phyloP scores from a whole-genome alignment of 2,329 filamentous ascomycete species.

The Colletotrichum caudatum region DNA sequence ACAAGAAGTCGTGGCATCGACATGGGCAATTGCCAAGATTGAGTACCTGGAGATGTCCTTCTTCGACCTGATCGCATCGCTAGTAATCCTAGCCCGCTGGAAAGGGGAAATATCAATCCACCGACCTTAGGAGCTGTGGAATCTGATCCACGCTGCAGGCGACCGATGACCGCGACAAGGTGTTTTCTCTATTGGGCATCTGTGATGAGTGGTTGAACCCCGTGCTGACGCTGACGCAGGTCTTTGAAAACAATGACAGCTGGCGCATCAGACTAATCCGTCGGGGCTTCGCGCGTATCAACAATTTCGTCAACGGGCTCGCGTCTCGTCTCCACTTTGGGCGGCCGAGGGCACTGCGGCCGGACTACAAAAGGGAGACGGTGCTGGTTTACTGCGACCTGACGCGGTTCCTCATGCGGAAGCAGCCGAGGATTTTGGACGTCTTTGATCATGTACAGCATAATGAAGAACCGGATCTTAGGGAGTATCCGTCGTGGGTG shows the following conservation, averaged over 20 bases:
- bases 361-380: constrained; percentile 38
- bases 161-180: constrained; percentile 34
- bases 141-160: constrained; percentile 31
- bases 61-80: constrained; percentile 29
- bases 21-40: constrained; percentile 35
- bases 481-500: constrained; percentile 41
- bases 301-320: constrained; percentile 30
- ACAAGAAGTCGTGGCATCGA: constrained; percentile 29
- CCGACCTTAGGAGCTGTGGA: constrained; percentile 30
- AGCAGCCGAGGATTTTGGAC: constrained; percentile 36
- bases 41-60: constrained; percentile 37
- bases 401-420: constrained; percentile 39
- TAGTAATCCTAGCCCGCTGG: not conserved
- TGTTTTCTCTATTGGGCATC: constrained; percentile 31
- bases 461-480: constrained; percentile 26
- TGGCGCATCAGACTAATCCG: constrained; percentile 31
- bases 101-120: constrained; percentile 18
- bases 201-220: constrained; percentile 36
- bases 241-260: constrained; percentile 18
- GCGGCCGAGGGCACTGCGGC: constrained; percentile 29
- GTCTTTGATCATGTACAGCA: constrained; percentile 40
- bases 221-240: constrained; percentile 30
- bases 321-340: constrained; percentile 30
- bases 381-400: constrained; percentile 39
- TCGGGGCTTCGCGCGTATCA: constrained; percentile 31